These are phyloP conservation scores for Dionaea muscipula DNA, from an alignment of 179 eudicot species.

Conservation along the genomic window DNA sequence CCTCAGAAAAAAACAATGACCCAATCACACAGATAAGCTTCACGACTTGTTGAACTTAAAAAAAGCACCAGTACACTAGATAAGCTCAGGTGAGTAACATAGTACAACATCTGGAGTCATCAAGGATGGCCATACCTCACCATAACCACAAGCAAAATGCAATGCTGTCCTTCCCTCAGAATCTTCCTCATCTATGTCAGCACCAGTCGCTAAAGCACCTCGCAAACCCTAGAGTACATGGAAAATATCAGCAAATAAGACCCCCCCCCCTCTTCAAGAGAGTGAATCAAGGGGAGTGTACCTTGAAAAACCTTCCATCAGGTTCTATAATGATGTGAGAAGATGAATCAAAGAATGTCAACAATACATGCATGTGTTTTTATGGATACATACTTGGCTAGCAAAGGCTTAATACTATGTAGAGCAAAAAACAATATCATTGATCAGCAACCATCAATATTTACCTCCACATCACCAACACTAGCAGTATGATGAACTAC, in stretches of 20 bases:
- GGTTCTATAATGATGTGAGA: too few species aligned
- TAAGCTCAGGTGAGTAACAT: too few species aligned
- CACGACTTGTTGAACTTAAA: too few species aligned
- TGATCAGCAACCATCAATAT: not conserved
- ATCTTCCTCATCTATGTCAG: slow-evolving; percentile 86
- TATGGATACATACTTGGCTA: not conserved
- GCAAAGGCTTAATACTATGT: not conserved
- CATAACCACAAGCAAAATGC: slow-evolving; percentile 99
- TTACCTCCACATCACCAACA: slow-evolving; percentile 85
- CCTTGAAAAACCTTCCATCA: too few species aligned
- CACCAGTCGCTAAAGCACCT: slow-evolving; percentile 69
- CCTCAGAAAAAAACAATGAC: too few species aligned
- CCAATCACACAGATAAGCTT: too few species aligned
- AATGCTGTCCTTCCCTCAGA: slow-evolving; percentile 96
- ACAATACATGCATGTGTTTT: too few species aligned
- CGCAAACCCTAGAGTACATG: slow-evolving; percentile 46
- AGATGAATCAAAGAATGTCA: too few species aligned
- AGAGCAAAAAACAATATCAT: not conserved
- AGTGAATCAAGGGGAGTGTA: too few species aligned
- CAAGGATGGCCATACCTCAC: slow-evolving; percentile 54
- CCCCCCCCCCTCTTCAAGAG: too few species aligned
- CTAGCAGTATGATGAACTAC: slow-evolving; percentile 94
- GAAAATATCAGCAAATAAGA: not conserved
- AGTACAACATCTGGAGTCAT: too few species aligned
- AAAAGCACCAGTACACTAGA: too few species aligned